Conservation (phyloP, 352 stramenopile genomes). For the Globisporangium irregulare region DNA sequence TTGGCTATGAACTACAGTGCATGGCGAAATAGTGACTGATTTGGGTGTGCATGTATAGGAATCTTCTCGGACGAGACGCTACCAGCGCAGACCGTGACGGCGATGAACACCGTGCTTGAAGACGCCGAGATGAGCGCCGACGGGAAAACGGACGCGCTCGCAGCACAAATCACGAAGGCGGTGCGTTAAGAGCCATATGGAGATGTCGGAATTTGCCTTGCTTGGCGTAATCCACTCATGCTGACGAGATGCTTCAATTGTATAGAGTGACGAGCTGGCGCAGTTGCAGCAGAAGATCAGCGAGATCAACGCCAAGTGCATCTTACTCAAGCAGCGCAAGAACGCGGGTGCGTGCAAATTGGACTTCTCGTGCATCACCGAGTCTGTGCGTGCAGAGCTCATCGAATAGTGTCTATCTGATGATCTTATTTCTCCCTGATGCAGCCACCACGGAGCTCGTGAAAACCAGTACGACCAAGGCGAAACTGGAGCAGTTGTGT, state of each 20-base stretch:
- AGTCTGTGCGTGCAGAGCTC: background rate
- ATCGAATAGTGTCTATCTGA: background rate
- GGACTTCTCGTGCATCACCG: background rate
- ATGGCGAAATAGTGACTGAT: background rate
- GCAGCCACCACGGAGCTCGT: slow-evolving; percentile 56
- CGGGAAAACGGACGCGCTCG: slow-evolving; percentile 44
- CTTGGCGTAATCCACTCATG: background rate
- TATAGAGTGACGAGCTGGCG: slow-evolving; percentile 51
- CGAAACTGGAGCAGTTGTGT: slow-evolving; percentile 82
- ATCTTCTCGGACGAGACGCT: slow-evolving; percentile 71
- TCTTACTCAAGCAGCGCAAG: slow-evolving; percentile 78
- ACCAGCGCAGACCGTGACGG: slow-evolving; percentile 26
- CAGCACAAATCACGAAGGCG: slow-evolving; percentile 35
- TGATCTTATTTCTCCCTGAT: background rate
- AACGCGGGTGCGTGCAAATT: slow-evolving; percentile 31
- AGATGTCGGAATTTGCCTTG: background rate
- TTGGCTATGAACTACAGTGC: too few relatives aligned
- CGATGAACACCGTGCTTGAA: slow-evolving; percentile 36
- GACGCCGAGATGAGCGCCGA: slow-evolving; percentile 35
- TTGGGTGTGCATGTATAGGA: slow-evolving; percentile 15
- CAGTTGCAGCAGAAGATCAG: slow-evolving; percentile 80
- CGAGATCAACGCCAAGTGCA: slow-evolving; percentile 77
- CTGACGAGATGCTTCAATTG: background rate
- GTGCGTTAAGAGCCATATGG: slow-evolving; percentile 22
- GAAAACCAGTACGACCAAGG: slow-evolving; percentile 64